Conservation (phyloP, 2,329 filamentous ascomycete species). For the Pseudocercospora vitis region DNA sequence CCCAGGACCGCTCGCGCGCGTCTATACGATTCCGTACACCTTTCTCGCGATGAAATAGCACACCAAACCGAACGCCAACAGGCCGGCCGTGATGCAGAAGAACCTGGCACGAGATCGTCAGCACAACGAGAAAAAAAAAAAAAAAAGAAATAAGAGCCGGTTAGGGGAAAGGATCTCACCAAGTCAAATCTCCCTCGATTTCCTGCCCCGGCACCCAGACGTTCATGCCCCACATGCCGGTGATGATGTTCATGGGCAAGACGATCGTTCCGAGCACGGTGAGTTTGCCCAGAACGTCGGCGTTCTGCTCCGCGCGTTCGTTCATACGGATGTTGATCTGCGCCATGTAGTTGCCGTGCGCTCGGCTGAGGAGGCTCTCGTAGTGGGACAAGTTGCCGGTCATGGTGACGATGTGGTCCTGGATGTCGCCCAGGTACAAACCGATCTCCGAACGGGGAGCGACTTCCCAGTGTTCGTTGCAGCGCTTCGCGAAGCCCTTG, state of each 20-base stretch:
- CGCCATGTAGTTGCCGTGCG: constrained; percentile 96
- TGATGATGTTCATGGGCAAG: constrained; percentile 98
- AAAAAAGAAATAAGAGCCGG: constrained; percentile 48
- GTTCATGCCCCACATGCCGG: constrained; percentile 99
- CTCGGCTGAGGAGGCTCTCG: constrained; percentile 87
- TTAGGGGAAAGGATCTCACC: constrained; percentile 70
- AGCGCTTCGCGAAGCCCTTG: constrained; percentile 97
- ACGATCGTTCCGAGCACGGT: constrained; percentile 97
- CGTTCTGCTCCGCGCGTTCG: constrained; percentile 92
- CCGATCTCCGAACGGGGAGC: constrained; percentile 94
- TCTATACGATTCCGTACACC: constrained; percentile 73
- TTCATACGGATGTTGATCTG: constrained; percentile 99
- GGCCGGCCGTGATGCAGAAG: constrained; percentile 64
- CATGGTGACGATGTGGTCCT: constrained; percentile 99
- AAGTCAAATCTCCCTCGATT: constrained; percentile 46
- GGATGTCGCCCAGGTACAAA: constrained; percentile 95
- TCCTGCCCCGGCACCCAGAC: constrained; percentile 80
- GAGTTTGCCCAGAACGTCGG: constrained; percentile 89
- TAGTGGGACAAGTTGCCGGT: constrained; percentile 94
- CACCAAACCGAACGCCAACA: constrained; percentile 74
- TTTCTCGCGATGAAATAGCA: constrained; percentile 83
- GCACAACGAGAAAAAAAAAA: too few species aligned
- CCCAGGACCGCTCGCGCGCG: too few species aligned
- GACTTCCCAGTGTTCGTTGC: constrained; percentile 97
- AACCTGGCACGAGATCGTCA: too few species aligned